Evolutionary conservation across 352 stramenopile species (phyloP), one percentile per base, ranked within the genome.

Genomic region (Albugo laibachii): DNA sequence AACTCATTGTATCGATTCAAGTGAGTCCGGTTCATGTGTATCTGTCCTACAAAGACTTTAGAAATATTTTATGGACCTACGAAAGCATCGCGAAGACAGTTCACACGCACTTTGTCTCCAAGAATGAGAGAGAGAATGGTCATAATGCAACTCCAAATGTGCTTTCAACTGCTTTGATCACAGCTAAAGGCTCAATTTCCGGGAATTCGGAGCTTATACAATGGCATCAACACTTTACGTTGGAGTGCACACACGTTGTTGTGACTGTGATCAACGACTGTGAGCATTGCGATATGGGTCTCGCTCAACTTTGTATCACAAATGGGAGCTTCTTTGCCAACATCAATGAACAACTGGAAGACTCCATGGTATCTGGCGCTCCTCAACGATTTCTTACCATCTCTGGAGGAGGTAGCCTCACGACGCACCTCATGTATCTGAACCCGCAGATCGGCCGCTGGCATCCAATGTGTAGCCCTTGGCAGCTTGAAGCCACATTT

Each of bases 221-320:
- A 47, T 59, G 82, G 10, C 71, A 87, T 45, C 71, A 72, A 11
- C 84, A 85, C 49, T 72, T 86, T 38, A 87, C 77, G 18, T 79
- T 67, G 21, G 72, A 89, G 18, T 49, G 85, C 21, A 58, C 58
- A 14, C 71, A 66, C 4, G 68, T 89, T 52, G 63, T 59, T 20
- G 48, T 91, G 41, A 87, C 75, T 1, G 41, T 91, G 15, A 85
- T 91, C 47, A 91, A 91, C 38, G 77, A 91, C 54, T 87, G 77
- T 49, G 75, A 86, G 31, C 75, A 73, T 8, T 87, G 77, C 49
- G 77, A 91, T 55, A 91, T 91, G 74, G 75, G 75, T 1, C 69
- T 91, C 11, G 54, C 74, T 11, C 77, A 91, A 48, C 52, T 87
- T 27, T 65, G 80, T 31, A 66, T 85, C 19, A 65, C 80, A 52